phyloP scores from a whole-genome alignment of 2,329 filamentous ascomycete species.

The Fusarium robinianum region DNA sequence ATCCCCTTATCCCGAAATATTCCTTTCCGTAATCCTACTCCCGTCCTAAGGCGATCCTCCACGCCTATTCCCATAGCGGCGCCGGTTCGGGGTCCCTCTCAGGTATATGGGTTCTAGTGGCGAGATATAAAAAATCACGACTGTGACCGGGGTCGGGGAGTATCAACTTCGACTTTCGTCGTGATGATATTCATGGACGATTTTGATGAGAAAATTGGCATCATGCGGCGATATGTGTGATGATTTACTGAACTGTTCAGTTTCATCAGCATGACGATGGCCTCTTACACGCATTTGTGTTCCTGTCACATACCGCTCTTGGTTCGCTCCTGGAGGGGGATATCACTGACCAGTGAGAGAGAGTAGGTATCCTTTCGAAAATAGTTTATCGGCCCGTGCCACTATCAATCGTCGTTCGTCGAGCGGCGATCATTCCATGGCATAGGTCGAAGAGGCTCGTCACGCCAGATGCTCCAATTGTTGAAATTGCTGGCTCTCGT shows the following conservation, averaged over 20 bases:
- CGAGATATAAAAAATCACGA: conserved; percentile 24
- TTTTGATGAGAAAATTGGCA: conserved; percentile 34
- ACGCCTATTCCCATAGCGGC: conserved; percentile 35
- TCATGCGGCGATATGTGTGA: conserved; percentile 24
- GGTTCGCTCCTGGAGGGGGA: conserved; percentile 14
- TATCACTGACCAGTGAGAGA: conserved; percentile 22
- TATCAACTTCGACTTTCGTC: conserved; percentile 32
- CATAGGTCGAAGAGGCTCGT: conserved; percentile 7
- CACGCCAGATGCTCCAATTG: conserved; percentile 25
- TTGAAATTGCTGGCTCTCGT: conserved; percentile 15
- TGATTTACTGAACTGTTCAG: conserved; percentile 7
- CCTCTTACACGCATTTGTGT: conserved; percentile 12
- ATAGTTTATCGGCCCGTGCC: conserved; percentile 14
- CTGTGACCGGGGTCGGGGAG: conserved; percentile 20
- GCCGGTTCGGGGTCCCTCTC: conserved; percentile 19
- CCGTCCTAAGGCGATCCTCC: conserved; percentile 28
- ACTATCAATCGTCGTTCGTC: conserved; percentile 16
- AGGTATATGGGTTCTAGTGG: conserved; percentile 19
- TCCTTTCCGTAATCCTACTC: conserved; percentile 31
- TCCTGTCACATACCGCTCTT: conserved; percentile 11
- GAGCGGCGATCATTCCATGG: conserved; percentile 24
- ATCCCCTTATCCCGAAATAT: conserved; percentile 25
- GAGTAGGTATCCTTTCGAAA: conserved; percentile 11
- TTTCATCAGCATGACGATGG: conserved; percentile 19
- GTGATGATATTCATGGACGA: conserved; percentile 31